Base-by-base conservation (phyloP, 1,284 basidiomycete genomes). In the Ganoderma lingzhi region DNA sequence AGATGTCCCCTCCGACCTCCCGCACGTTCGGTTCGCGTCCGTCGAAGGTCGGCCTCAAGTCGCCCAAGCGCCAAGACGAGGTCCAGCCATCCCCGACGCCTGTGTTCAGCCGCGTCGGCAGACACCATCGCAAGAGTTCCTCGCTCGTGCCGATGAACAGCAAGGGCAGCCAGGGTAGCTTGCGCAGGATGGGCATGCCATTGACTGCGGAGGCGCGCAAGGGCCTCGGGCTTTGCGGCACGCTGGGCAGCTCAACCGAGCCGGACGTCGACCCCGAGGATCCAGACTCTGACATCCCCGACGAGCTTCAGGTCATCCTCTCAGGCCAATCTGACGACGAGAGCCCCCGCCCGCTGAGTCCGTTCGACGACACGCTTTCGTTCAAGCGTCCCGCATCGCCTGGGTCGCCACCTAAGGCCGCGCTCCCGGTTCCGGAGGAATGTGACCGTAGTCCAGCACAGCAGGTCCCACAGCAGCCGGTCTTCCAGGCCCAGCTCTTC, bases 211-310 rank as follows among this genome's bases (percentile, higher is more conserved):
- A 87, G 63, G 83, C 84, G 30, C 84, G 86, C 73, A 84, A 84
- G 63, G 84, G 82, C 44, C 80, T 92, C n/a, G 89, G 90, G 0
- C 84, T 92, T 77, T 79, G 82, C 41, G 90, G 89, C 1, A 92
- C 90, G 0, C 84, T 93, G 81, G 90, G 90, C 10, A 86, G 86
- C 0, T 83, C 85, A 51, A 76, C 79, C 0, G 83, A 84, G 65
- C 78, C 78, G 5, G 83, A 84, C 17, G 72, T 85, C 6, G 84
- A 90, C 55, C 83, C 80, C 3, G 86, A 86, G 10, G 88, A 92
- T 75, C 88, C 87, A 0, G 89, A 93, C 74, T 92, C 88, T 1
- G 93, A 94, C 73, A 90, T 94, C 39, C 92, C 93, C 0, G 86
- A 91, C 61, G 93, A 94, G 77, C 78, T 94, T 63, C 88, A 89